phyloP scores from a whole-genome alignment of 169 alveolate genomes.

The Plasmodium billcollinsi region DNA sequence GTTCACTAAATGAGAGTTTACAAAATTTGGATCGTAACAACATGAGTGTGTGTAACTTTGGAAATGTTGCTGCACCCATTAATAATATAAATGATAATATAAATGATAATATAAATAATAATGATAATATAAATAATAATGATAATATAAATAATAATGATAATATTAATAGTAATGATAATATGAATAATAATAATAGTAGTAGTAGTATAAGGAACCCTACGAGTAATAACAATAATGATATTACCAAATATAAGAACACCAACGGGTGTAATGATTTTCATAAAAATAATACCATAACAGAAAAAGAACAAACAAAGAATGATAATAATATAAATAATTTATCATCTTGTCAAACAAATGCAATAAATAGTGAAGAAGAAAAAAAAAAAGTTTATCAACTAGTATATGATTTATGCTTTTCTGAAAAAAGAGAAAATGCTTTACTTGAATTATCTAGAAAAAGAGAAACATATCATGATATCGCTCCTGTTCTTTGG shows the following conservation, averaged over 20 bases:
- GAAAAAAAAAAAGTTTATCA: slow-evolving; percentile 87
- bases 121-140: neutral
- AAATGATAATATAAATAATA: neutral
- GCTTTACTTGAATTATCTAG: slow-evolving; percentile 96
- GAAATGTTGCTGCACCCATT: neutral
- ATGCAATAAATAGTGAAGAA: slow-evolving; percentile 62
- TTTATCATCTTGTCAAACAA: neutral
- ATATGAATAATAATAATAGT: neutral
- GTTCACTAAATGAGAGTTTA: neutral
- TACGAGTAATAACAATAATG: neutral
- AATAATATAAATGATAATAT: neutral
- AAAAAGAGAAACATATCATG: slow-evolving; percentile 92
- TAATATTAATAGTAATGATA: neutral
- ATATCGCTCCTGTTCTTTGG: slow-evolving; percentile 98
- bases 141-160: neutral
- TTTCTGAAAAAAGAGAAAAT: slow-evolving; percentile 95
- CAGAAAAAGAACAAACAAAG: neutral
- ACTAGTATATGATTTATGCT: slow-evolving; percentile 92
- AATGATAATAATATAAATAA: neutral
- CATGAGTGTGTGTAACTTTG: neutral
- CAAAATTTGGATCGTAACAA: neutral
- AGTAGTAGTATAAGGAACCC: neutral
- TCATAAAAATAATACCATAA: neutral
- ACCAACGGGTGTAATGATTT: neutral
- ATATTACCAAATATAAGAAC: neutral